A percentile compares a stretch with the other conserved stretches of the same genome.
Evolutionary conservation across 768 basidiomycete species (phyloP).

Genomic region (Suillus luteus): DNA sequence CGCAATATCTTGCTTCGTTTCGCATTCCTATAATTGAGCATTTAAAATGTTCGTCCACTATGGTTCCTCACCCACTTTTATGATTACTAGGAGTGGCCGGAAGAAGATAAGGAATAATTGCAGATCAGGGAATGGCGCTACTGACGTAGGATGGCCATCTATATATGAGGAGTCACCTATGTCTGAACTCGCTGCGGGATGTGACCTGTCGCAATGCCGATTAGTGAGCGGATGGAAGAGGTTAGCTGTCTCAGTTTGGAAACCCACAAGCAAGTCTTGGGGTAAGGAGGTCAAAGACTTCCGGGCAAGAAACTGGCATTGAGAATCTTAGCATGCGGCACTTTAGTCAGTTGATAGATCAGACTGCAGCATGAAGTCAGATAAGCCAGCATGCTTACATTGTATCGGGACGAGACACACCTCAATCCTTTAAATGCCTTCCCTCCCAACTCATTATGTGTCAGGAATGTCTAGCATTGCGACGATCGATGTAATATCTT

Average conservation of each 20-base stretch:
- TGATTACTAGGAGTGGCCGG: background rate
- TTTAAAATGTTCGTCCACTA: no score
- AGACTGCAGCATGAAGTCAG: no score
- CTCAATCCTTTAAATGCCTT: slow-evolving; percentile 90
- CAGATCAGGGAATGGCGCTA: background rate
- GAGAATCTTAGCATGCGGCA: background rate
- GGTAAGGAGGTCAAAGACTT: background rate
- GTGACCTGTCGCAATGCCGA: background rate
- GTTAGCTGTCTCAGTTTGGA: background rate
- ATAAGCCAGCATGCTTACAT: background rate
- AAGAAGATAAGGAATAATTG: background rate
- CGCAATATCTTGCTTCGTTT: background rate
- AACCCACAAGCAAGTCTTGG: background rate
- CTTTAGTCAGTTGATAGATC: background rate
- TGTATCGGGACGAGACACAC: slow-evolving; percentile 47
- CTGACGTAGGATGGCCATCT: background rate
- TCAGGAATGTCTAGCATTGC: slow-evolving; percentile 80
- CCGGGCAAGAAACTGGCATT: background rate
- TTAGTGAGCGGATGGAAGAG: background rate
- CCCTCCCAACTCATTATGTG: slow-evolving; percentile 85
- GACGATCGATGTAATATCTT: slow-evolving; percentile 79
- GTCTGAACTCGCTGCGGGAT: background rate
- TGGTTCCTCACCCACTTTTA: background rate
- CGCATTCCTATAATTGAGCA: background rate
- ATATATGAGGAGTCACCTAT: no score